Conservation (phyloP, 176 grass and related monocot genomes). For the Neostapfia colusana region DNA sequence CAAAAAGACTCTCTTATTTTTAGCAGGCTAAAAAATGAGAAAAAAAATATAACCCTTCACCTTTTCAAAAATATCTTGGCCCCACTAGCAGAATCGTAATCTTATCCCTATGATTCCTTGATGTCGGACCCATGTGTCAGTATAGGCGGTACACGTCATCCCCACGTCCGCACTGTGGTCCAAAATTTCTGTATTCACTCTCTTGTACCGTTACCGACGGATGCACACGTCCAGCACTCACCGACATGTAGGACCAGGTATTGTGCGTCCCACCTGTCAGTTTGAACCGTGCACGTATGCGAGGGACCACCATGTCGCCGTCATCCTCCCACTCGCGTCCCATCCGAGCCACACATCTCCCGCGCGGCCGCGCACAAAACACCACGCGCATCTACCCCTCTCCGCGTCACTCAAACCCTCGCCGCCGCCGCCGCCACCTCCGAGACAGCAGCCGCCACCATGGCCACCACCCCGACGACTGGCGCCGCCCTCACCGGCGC, state of each 20-base stretch:
- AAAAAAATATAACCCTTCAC: neutral
- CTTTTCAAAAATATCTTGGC: neutral
- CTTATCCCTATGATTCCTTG: neutral
- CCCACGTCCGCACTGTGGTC: neutral
- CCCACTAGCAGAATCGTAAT: neutral
- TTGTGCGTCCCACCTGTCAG: neutral
- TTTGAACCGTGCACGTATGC: neutral
- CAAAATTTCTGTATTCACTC: neutral
- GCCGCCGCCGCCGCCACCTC: constrained; percentile 15
- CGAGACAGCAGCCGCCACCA: constrained; percentile 31
- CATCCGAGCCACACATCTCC: constrained; percentile 42
- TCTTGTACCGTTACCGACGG: neutral
- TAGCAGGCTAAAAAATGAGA: no score
- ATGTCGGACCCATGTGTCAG: neutral
- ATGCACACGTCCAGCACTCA: neutral
- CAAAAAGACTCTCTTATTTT: no score
- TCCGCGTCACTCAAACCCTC: constrained; percentile 46
- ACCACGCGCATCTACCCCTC: neutral
- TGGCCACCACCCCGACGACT: constrained; percentile 42
- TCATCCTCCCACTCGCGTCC: neutral
- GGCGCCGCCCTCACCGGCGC: constrained; percentile 10
- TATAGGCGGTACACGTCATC: accelerated
- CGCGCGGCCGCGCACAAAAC: neutral
- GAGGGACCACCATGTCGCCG: neutral
- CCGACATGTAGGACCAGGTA: neutral